These are phyloP conservation scores for Somion occarium DNA, from an alignment of 1,284 basidiomycete species.

Conservation along the genomic window DNA sequence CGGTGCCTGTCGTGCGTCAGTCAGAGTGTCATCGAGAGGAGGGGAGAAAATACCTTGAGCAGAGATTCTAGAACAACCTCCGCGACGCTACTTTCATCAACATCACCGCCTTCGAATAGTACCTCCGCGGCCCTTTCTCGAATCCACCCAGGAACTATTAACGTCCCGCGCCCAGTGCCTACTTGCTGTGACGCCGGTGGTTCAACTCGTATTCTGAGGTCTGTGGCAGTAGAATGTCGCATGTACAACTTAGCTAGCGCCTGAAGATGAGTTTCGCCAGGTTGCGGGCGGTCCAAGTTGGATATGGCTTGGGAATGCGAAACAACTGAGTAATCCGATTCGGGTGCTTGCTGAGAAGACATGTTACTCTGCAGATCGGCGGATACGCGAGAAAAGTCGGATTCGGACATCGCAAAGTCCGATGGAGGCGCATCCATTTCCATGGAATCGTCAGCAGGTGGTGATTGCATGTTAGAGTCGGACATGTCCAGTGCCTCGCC, in stretches of 20 bases:
- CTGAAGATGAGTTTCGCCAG: constrained; percentile 54
- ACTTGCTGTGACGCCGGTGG: constrained; percentile 60
- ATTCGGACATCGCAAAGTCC: constrained; percentile 56
- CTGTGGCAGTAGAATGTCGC: constrained; percentile 69
- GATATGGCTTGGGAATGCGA: constrained; percentile 33
- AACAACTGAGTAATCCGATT: constrained; percentile 57
- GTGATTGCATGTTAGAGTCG: constrained; percentile 38
- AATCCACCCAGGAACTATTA: constrained; percentile 93
- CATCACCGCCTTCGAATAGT: constrained; percentile 86
- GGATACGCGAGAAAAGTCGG: constrained; percentile 54
- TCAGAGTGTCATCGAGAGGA: constrained; percentile 3
- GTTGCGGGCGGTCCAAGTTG: constrained; percentile 18
- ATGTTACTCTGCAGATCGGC: constrained; percentile 44
- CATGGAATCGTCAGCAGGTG: constrained; percentile 36
- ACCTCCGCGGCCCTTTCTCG: constrained; percentile 88
- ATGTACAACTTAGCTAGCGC: constrained; percentile 64
- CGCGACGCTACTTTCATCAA: constrained; percentile 78
- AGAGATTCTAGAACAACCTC: constrained; percentile 77
- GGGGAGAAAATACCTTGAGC: constrained; percentile 52
- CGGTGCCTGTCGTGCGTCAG: constrained; percentile 54
- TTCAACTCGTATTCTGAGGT: constrained; percentile 59
- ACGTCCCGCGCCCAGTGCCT: constrained; percentile 70
- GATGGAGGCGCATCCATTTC: constrained; percentile 57
- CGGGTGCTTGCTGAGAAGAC: constrained; percentile 42
- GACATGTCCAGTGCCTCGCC: constrained; percentile 45